phyloP scores from a whole-genome alignment of 257 asterid species.

The Cynanchum wilfordii region DNA sequence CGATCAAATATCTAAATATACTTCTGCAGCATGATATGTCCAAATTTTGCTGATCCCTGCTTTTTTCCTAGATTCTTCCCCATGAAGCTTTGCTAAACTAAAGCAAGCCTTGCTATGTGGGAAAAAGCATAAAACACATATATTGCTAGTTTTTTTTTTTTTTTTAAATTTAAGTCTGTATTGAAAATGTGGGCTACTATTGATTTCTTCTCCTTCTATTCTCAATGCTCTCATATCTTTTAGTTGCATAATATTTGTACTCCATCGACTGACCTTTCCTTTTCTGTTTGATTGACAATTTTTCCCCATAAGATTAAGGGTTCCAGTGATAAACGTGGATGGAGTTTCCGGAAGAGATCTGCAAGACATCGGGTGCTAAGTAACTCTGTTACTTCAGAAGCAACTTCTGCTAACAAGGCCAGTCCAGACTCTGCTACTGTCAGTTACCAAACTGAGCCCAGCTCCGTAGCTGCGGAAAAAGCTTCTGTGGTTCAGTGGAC shows the following conservation, averaged over 20 bases:
- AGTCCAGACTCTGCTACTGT: slow-evolving; percentile 41
- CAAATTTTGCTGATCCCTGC: too few relatives aligned
- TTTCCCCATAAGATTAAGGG: slow-evolving; percentile 53
- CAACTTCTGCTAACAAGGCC: slow-evolving; percentile 54
- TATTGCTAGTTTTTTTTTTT: background rate
- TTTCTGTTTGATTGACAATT: slow-evolving; percentile 6
- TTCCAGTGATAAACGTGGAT: slow-evolving; percentile 67
- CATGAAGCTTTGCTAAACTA: background rate
- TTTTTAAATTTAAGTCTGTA: background rate
- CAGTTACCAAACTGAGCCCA: slow-evolving; percentile 42
- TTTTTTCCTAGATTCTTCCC: background rate
- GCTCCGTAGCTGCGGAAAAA: slow-evolving; percentile 40
- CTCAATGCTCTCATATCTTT: background rate
- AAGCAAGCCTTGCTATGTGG: background rate
- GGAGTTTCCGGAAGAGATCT: slow-evolving; percentile 93
- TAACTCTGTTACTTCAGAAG: slow-evolving; percentile 57
- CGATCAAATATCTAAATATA: background rate
- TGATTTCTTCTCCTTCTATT: background rate
- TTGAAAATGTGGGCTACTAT: background rate
- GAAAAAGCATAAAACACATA: background rate
- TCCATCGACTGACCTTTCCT: background rate
- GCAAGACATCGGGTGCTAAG: slow-evolving; percentile 72
- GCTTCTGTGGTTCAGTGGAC: slow-evolving; percentile 29
- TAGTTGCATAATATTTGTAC: background rate
- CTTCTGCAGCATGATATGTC: background rate